phyloP scores from a whole-genome alignment of 2,329 filamentous ascomycete genomes.

The Penicillium corylophilum region DNA sequence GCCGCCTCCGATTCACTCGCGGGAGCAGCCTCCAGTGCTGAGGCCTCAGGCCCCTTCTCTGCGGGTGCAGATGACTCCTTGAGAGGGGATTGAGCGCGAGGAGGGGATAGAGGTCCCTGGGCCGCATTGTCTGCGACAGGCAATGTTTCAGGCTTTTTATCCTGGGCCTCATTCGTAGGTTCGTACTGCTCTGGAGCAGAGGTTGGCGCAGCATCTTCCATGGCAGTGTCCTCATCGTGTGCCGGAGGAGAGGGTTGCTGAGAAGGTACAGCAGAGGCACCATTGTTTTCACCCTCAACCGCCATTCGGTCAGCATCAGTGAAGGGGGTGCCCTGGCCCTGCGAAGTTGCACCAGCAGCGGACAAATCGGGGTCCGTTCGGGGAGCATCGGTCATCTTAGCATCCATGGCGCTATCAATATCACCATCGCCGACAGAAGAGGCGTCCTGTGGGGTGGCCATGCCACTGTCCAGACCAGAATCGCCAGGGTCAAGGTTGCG shows the following conservation, averaged over 20 bases:
- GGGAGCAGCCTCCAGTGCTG: conserved; percentile 5
- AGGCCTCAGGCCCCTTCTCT: conserved; percentile 10
- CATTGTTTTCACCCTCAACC: conserved; percentile 31
- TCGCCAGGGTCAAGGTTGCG: conserved; percentile 58
- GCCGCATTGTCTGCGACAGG: conserved; percentile 19
- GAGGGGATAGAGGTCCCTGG: conserved; percentile 18
- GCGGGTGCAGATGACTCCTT: conserved; percentile 20
- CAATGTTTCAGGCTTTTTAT: conserved; percentile 27
- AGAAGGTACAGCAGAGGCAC: conserved; percentile 30
- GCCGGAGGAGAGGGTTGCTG: conserved; percentile 29
- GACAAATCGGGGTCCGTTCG: conserved; percentile 35
- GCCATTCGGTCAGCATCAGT: conserved; percentile 34
- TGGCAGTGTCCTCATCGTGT: conserved; percentile 39
- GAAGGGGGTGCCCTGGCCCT: conserved; percentile 33
- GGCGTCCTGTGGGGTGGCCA: conserved; percentile 46
- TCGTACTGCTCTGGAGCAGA: conserved; percentile 20
- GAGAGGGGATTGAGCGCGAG: conserved; percentile 18
- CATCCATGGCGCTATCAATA: conserved; percentile 36
- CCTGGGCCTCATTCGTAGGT: conserved; percentile 16
- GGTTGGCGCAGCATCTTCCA: conserved; percentile 39
- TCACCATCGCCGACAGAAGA: conserved; percentile 48
- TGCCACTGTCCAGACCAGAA: conserved; percentile 54
- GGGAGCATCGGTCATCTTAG: conserved; percentile 43
- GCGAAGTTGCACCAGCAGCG: conserved; percentile 30
- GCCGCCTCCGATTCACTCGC: conserved; percentile 14